These are phyloP conservation scores for Wickerhamomyces sydowiorum DNA, from an alignment of 805 yeast species.

Conservation along the genomic window DNA sequence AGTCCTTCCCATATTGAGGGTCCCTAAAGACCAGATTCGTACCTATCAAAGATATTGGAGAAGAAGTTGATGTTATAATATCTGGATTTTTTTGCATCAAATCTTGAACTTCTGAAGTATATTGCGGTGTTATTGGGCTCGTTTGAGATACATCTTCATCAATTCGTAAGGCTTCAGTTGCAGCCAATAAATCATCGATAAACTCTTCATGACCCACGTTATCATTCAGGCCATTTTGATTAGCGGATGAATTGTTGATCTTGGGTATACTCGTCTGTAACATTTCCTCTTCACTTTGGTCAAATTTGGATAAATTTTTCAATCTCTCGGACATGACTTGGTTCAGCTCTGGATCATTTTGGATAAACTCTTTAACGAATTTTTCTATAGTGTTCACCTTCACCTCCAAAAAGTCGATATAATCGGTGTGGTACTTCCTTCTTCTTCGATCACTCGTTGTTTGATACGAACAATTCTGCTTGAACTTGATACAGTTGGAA, in stretches of 20 bases:
- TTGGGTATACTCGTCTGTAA: not conserved
- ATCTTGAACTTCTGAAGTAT: not conserved
- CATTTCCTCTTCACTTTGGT: not conserved
- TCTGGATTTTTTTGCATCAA: not conserved
- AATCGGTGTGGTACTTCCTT: slow-evolving; percentile 28
- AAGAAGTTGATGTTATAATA: not conserved
- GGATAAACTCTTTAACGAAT: slow-evolving; percentile 18
- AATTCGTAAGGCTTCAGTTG: not conserved
- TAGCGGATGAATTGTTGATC: too few species aligned
- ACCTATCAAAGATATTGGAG: slow-evolving; percentile 8
- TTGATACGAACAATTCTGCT: slow-evolving; percentile 17
- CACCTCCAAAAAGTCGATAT: slow-evolving; percentile 23
- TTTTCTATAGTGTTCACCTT: slow-evolving; percentile 16
- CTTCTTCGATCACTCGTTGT: slow-evolving; percentile 24
- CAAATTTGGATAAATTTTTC: not conserved
- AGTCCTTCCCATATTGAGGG: slow-evolving; percentile 5
- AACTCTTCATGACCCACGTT: not conserved
- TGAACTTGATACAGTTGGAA: slow-evolving; percentile 14
- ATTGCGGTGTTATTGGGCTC: not conserved
- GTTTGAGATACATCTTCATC: not conserved
- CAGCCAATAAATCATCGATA: slow-evolving; percentile 1
- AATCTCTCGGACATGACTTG: slow-evolving; percentile 2
- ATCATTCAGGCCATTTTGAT: not conserved
- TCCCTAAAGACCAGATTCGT: slow-evolving; percentile 14
- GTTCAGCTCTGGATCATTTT: slow-evolving; percentile 17